Conservation (phyloP, 306 rosid genomes). For the Betula pendula region DNA sequence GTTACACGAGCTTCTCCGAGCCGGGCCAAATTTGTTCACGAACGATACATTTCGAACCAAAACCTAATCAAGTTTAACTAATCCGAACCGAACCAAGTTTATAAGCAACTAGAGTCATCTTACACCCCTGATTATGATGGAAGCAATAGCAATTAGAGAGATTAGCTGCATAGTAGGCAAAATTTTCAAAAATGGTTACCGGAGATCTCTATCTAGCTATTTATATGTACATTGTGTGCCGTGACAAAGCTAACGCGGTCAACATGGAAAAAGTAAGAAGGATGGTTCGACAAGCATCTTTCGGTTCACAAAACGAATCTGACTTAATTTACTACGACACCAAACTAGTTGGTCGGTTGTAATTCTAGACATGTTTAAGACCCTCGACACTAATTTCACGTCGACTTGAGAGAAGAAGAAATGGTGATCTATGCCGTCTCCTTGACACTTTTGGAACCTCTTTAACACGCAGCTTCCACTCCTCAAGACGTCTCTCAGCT, state of each 20-base stretch:
- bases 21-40: too few species aligned
- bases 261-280: slow-evolving; percentile 81
- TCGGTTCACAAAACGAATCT: slow-evolving; percentile 54
- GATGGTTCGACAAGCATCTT: slow-evolving; percentile 74
- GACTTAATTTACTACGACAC: slow-evolving; percentile 76
- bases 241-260: slow-evolving; percentile 4
- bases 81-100: too few species aligned
- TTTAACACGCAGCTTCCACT: slow-evolving; percentile 77
- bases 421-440: slow-evolving; percentile 55
- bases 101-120: too few species aligned
- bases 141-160: not conserved
- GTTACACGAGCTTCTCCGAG: too few species aligned
- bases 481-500: slow-evolving; percentile 53
- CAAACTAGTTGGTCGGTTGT: slow-evolving; percentile 85
- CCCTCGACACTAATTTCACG: slow-evolving; percentile 81
- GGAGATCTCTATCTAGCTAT: not conserved
- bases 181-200: not conserved
- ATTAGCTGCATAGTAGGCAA: not conserved
- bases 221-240: not conserved
- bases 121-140: too few species aligned
- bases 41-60: too few species aligned
- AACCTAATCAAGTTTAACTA: too few species aligned
- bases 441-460: slow-evolving; percentile 55
- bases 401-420: slow-evolving; percentile 86
- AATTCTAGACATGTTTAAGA: slow-evolving; percentile 75